phyloP scores from a whole-genome alignment of 2,329 filamentous ascomycete genomes.

The Ceratocystis lukuohia region DNA sequence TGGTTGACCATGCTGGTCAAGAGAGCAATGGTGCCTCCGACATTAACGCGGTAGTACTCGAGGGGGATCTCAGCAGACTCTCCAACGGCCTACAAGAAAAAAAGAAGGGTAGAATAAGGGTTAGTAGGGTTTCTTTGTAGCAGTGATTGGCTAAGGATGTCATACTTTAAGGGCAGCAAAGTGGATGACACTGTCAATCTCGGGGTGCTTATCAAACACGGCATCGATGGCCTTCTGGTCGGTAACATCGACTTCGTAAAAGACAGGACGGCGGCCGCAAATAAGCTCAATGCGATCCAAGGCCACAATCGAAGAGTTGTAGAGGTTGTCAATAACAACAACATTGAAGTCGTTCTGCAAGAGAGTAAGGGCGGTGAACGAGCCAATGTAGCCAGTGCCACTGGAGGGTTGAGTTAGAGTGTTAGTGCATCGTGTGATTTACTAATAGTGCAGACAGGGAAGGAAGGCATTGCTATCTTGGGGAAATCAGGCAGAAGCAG shows the following conservation, averaged over 20 bases:
- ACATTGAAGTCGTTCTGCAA: slow-evolving; percentile 93
- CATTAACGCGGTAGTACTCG: slow-evolving; percentile 97
- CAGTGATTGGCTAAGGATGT: not conserved
- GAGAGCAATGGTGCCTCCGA: slow-evolving; percentile 78
- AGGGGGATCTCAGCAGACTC: slow-evolving; percentile 88
- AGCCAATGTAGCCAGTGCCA: slow-evolving; percentile 98
- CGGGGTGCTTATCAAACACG: slow-evolving; percentile 77
- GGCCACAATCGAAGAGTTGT: slow-evolving; percentile 88
- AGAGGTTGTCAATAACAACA: slow-evolving; percentile 88
- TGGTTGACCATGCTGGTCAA: slow-evolving; percentile 77
- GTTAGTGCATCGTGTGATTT: not conserved
- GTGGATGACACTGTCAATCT: slow-evolving; percentile 97
- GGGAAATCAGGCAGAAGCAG: not conserved
- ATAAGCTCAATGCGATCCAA: slow-evolving; percentile 93
- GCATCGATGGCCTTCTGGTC: slow-evolving; percentile 70
- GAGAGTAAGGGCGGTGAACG: slow-evolving; percentile 84
- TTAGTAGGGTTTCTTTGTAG: slow-evolving; percentile 19
- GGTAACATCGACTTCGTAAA: slow-evolving; percentile 79
- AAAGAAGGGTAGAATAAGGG: not conserved
- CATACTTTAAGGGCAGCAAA: slow-evolving; percentile 90
- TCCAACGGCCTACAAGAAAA: slow-evolving; percentile 62
- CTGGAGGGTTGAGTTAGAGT: slow-evolving; percentile 33
- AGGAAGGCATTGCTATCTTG: slow-evolving; percentile 20
- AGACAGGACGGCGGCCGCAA: slow-evolving; percentile 71
- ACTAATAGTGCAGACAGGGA: slow-evolving; percentile 19